phyloP scores from a whole-genome alignment of 169 alveolate genomes.

The Babesia bigemina region DNA sequence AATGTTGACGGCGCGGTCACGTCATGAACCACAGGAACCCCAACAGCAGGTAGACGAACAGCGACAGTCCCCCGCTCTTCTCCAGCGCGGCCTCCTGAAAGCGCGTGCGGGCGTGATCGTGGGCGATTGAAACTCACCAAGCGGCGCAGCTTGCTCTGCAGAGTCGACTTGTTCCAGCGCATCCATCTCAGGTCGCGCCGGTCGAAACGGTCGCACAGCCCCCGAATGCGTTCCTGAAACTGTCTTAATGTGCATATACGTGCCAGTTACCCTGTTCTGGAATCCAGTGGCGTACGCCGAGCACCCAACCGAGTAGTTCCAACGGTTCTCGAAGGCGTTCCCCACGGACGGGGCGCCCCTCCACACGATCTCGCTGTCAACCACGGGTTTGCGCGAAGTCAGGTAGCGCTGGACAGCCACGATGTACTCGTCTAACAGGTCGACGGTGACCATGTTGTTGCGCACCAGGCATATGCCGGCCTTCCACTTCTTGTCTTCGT shows the following conservation, averaged over 20 bases:
- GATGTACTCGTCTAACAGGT: constrained; percentile 26
- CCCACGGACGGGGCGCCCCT: constrained; percentile 4
- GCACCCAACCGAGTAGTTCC: neutral
- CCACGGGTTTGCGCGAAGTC: constrained; percentile 1
- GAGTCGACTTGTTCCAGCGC: neutral
- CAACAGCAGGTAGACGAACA: neutral
- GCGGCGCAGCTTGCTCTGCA: neutral
- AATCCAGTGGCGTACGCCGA: neutral
- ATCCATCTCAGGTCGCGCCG: neutral
- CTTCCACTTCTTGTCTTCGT: neutral
- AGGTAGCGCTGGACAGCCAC: neutral
- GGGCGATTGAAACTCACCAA: neutral
- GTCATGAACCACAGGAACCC: constrained; percentile 4
- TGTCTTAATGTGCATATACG: neutral
- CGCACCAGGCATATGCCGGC: constrained; percentile 19
- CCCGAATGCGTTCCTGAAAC: neutral
- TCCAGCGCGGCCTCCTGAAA: constrained; percentile 10
- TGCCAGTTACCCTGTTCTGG: neutral
- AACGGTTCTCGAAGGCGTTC: neutral
- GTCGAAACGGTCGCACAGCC: neutral
- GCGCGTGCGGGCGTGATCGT: neutral
- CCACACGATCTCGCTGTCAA: constrained; percentile 11
- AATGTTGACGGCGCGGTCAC: neutral
- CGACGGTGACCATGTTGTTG: constrained; percentile 35
- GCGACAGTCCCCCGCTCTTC: neutral